These are phyloP conservation scores for Entomortierella lignicola DNA, from an alignment of 192 early-diverging fungal genomes.

Conservation along the genomic window DNA sequence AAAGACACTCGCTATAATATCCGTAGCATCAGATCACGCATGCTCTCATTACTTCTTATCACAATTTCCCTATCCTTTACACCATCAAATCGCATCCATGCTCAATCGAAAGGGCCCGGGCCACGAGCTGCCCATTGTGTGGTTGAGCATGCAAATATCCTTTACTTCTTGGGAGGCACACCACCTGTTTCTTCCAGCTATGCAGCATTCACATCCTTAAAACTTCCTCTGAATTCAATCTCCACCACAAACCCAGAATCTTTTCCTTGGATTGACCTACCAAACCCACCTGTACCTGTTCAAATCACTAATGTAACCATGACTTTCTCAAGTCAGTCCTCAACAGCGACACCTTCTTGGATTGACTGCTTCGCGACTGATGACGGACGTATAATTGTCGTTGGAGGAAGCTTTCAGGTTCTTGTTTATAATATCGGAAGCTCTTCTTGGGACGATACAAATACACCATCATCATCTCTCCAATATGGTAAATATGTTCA, in stretches of 20 bases:
- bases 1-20: background rate
- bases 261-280: slow-evolving; percentile 35
- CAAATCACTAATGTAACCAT: slow-evolving; percentile 45
- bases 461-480: background rate
- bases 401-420: slow-evolving; percentile 33
- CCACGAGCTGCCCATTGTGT: slow-evolving; percentile 44
- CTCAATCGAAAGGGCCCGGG: slow-evolving; percentile 38
- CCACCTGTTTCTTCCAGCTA: slow-evolving; percentile 28
- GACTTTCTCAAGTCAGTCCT: slow-evolving; percentile 7
- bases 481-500: slow-evolving; percentile 27
- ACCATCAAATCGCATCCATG: background rate
- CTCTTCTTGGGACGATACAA: slow-evolving; percentile 8
- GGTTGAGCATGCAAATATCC: slow-evolving; percentile 32
- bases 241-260: slow-evolving; percentile 6
- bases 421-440: slow-evolving; percentile 27
- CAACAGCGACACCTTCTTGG: slow-evolving; percentile 31
- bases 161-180: slow-evolving; percentile 44
- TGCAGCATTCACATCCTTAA: slow-evolving; percentile 38
- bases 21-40: background rate
- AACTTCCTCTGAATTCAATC: slow-evolving; percentile 15
- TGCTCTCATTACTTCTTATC: background rate
- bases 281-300: slow-evolving; percentile 28
- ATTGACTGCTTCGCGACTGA: slow-evolving; percentile 49
- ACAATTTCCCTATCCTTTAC: background rate
- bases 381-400: slow-evolving; percentile 43